Conservation (phyloP, 1,284 basidiomycete species). For the Trichosporon sp. region DNA sequence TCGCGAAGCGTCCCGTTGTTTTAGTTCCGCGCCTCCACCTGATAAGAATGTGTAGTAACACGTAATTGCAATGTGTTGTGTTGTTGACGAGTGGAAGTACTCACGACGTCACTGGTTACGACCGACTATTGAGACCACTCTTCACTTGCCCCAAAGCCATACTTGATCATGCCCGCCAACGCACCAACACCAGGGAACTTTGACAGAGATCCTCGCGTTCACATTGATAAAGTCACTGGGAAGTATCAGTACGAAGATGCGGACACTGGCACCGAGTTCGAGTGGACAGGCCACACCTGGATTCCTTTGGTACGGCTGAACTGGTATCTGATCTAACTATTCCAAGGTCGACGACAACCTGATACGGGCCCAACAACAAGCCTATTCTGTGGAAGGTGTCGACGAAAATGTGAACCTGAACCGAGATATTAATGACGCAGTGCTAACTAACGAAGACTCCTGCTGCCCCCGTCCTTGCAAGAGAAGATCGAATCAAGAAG, state of each 20-base stretch:
- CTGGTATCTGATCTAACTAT: conserved; percentile 11
- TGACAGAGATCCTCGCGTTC: conserved; percentile 67
- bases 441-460: conserved; percentile 55
- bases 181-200: conserved; percentile 56
- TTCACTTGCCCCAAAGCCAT: background rate
- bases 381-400: conserved; percentile 81
- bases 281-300: conserved; percentile 78
- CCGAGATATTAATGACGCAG: background rate
- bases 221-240: conserved; percentile 64
- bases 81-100: background rate
- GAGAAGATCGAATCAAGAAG: conserved; percentile 60
- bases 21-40: background rate
- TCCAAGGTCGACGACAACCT: conserved; percentile 71
- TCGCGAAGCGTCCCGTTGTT: background rate
- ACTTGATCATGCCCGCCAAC: conserved; percentile 25
- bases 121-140: background rate
- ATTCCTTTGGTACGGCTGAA: conserved; percentile 63
- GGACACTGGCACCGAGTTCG: conserved; percentile 72
- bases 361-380: conserved; percentile 80
- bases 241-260: conserved; percentile 88
- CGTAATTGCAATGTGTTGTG: background rate
- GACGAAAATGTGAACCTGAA: conserved; percentile 68
- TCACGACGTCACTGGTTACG: background rate
- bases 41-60: background rate
- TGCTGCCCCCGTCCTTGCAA: conserved; percentile 71